Conservation (phyloP, 202 grass and related monocot genomes). For the Setaria italica region DNA sequence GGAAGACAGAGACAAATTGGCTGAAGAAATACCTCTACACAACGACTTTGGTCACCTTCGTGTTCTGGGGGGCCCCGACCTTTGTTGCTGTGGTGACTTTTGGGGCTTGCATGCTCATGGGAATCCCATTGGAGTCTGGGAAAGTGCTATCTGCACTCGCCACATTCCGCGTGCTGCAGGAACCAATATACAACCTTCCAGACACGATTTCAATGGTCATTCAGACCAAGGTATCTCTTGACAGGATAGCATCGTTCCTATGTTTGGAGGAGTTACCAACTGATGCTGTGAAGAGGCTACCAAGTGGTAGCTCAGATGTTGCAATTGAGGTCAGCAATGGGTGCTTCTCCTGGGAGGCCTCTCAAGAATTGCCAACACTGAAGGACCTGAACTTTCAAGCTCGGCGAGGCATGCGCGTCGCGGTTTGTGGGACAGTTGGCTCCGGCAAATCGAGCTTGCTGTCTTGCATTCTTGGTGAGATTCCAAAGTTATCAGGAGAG, state of each 20-base stretch:
- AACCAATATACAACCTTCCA: constrained; percentile 78
- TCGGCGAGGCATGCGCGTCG: constrained; percentile 7
- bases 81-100: constrained; percentile 86
- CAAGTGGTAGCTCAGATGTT: constrained; percentile 28
- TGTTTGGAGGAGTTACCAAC: constrained; percentile 24
- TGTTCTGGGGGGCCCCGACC: constrained; percentile 80
- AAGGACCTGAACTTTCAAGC: constrained; percentile 24
- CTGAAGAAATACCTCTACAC: constrained; percentile 76
- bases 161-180: constrained; percentile 85
- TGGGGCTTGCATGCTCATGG: constrained; percentile 65
- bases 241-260: constrained; percentile 59
- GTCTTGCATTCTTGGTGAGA: constrained; percentile 28
- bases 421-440: constrained; percentile 26
- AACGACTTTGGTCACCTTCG: constrained; percentile 56
- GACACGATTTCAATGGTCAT: constrained; percentile 80
- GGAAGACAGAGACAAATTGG: constrained; percentile 75
- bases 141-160: constrained; percentile 85
- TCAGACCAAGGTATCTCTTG: constrained; percentile 88
- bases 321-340: constrained; percentile 27
- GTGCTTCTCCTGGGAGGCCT: constrained; percentile 27
- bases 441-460: constrained; percentile 33
- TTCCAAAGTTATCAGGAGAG: constrained; percentile 30
- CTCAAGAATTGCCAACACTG: not conserved
- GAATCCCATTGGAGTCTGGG: constrained; percentile 77
- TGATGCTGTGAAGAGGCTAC: constrained; percentile 25